Conservation (phyloP, 106 monocot genomes). For the Amphibolis antarctica region DNA sequence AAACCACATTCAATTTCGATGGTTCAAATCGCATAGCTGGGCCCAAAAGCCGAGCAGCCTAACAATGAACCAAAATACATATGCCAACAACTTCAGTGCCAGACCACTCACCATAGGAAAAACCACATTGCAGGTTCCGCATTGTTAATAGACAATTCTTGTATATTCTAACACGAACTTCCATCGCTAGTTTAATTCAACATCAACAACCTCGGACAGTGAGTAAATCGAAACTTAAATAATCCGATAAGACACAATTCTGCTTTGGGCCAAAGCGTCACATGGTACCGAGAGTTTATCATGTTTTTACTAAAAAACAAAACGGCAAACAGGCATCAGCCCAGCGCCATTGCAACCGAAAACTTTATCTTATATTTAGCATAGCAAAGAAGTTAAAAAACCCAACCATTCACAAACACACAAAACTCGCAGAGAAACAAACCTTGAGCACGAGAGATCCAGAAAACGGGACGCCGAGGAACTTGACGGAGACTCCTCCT, state of each 20-base stretch:
- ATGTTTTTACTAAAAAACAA: too few relatives aligned
- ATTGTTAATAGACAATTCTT: neutral
- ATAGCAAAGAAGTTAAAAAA: neutral
- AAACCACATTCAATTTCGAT: slow-evolving; percentile 74
- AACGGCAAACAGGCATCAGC: too few relatives aligned
- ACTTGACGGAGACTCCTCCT: neutral
- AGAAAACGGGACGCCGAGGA: neutral
- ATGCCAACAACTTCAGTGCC: neutral
- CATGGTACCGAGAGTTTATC: too few relatives aligned
- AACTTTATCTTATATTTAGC: neutral
- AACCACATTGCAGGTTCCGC: neutral
- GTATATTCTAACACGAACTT: neutral
- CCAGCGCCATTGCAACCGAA: too few relatives aligned
- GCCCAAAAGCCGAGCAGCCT: slow-evolving; percentile 66
- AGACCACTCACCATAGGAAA: neutral
- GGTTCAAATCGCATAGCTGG: slow-evolving; percentile 79
- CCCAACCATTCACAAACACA: neutral
- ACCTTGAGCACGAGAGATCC: slow-evolving; percentile 11
- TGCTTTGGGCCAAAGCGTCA: too few relatives aligned
- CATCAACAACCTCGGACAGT: too few relatives aligned
- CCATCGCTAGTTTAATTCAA: neutral
- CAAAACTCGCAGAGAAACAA: too few relatives aligned
- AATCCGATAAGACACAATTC: too few relatives aligned
- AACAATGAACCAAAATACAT: slow-evolving; percentile 7
- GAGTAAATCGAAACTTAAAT: too few relatives aligned